Conservation (phyloP, 352 stramenopile species). For the Aphanomyces cochlioides region DNA sequence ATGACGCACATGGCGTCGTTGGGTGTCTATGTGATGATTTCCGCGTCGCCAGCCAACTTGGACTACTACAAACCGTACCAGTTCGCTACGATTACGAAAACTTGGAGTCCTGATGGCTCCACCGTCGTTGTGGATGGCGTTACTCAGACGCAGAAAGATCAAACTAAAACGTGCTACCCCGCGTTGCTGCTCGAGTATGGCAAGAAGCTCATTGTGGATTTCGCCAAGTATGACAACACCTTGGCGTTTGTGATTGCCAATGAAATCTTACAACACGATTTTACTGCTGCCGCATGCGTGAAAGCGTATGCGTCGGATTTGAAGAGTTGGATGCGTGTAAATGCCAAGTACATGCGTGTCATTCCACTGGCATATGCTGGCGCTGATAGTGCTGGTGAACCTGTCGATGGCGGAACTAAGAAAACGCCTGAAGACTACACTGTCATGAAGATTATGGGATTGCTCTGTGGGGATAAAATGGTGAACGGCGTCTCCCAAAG, state of each 20-base stretch:
- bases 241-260: constrained; percentile 78
- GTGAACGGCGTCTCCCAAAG: constrained; percentile 70
- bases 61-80: constrained; percentile 83
- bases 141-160: constrained; percentile 46
- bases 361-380: constrained; percentile 75
- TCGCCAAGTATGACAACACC: constrained; percentile 85
- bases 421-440: constrained; percentile 63
- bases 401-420: neutral
- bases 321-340: constrained; percentile 86
- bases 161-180: constrained; percentile 79
- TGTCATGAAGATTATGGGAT: constrained; percentile 71
- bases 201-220: constrained; percentile 86
- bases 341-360: constrained; percentile 78
- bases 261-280: constrained; percentile 82
- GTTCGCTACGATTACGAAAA: constrained; percentile 74
- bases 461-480: constrained; percentile 82
- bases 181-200: constrained; percentile 82
- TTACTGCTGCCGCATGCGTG: constrained; percentile 71
- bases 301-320: constrained; percentile 80
- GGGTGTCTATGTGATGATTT: constrained; percentile 78
- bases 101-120: constrained; percentile 47
- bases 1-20: constrained; percentile 79
- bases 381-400: constrained; percentile 38
- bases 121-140: constrained; percentile 34
- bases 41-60: constrained; percentile 76